Conservation (phyloP, 306 rosid species). For the Vachellia collinsii region DNA sequence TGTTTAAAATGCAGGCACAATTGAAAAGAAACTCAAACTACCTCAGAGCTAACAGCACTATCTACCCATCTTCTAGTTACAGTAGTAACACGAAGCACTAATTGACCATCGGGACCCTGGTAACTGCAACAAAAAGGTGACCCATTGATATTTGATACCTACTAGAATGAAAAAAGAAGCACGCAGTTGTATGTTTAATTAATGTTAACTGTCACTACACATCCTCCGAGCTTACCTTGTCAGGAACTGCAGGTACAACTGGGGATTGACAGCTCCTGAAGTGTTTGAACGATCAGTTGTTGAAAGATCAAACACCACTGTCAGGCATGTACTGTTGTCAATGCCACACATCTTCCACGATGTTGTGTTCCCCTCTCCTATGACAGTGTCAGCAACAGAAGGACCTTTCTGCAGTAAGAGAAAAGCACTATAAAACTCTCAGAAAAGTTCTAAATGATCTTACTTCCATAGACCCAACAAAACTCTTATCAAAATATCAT, state of each 20-base stretch:
- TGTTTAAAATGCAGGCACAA: constrained; percentile 12
- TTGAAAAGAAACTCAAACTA: constrained; percentile 41
- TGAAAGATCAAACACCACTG: constrained; percentile 83
- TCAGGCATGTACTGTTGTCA: constrained; percentile 88
- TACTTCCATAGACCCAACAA: neutral
- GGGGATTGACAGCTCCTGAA: constrained; percentile 70
- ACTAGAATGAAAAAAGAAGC: neutral
- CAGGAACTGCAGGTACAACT: constrained; percentile 81
- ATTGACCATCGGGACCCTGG: constrained; percentile 78
- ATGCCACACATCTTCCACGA: constrained; percentile 93
- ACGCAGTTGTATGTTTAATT: neutral
- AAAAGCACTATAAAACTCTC: constrained; percentile 40
- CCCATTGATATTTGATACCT: constrained; percentile 24
- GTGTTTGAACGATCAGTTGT: constrained; percentile 78
- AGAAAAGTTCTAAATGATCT: constrained; percentile 1
- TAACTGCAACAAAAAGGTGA: constrained; percentile 58
- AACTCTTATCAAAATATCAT: constrained; percentile 23
- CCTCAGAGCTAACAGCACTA: constrained; percentile 76
- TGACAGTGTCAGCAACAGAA: constrained; percentile 74
- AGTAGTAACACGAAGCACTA: constrained; percentile 80
- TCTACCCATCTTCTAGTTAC: constrained; percentile 85
- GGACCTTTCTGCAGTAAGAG: constrained; percentile 78
- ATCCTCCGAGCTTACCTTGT: constrained; percentile 60
- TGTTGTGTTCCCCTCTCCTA: constrained; percentile 90
- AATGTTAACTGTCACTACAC: neutral